These are phyloP conservation scores for Schwanniomyces yamadae DNA, from an alignment of 805 yeast species.

Conservation along the genomic window DNA sequence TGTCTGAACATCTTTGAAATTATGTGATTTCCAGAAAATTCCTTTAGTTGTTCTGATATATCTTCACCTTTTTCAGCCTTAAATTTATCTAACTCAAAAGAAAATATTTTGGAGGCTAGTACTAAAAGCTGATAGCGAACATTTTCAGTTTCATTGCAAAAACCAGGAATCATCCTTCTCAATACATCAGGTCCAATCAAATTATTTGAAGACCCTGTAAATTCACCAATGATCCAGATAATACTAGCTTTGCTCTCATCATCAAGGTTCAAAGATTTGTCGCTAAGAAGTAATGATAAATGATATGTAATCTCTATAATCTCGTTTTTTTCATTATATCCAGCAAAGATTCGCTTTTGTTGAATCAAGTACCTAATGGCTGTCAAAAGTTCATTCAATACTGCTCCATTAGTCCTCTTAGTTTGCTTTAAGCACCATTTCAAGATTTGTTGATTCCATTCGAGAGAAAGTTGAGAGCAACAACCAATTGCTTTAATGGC, in stretches of 20 bases:
- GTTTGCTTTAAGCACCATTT: conserved; percentile 62
- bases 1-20: conserved; percentile 56
- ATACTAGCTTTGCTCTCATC: conserved; percentile 73
- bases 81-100: conserved; percentile 50
- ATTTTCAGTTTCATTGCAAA: conserved; percentile 51
- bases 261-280: conserved; percentile 20
- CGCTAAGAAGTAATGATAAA: conserved; percentile 35
- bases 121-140: conserved; percentile 72
- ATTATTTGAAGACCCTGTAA: conserved; percentile 38
- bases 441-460: conserved; percentile 55
- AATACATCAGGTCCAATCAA: conserved; percentile 73
- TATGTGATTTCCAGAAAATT: conserved; percentile 15
- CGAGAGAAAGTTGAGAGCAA: conserved; percentile 49
- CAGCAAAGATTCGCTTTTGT: conserved; percentile 26
- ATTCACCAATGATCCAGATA: conserved; percentile 90
- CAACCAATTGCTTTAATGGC: conserved; percentile 63
- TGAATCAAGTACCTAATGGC: conserved; percentile 74
- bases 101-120: conserved; percentile 69
- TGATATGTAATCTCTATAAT: conserved; percentile 57
- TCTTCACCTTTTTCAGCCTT: conserved; percentile 20
- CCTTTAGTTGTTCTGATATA: conserved; percentile 10
- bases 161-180: conserved; percentile 53
- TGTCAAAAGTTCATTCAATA: conserved; percentile 65
- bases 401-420: conserved; percentile 25
- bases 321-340: conserved; percentile 20